Conservation (phyloP, 164 flowering plant species). For the Vitis amurensis region DNA sequence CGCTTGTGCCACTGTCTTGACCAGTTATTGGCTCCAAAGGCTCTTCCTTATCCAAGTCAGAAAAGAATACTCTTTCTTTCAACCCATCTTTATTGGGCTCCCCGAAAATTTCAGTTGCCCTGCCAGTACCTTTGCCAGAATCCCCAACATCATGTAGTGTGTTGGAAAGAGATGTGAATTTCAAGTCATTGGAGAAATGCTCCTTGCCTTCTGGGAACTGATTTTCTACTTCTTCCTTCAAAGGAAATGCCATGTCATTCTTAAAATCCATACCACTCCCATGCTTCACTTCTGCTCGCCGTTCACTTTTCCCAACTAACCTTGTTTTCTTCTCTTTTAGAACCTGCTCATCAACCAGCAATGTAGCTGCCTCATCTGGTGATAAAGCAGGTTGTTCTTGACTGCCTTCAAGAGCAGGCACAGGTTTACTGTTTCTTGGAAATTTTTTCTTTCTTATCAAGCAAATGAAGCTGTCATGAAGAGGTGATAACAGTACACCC, state of each 20-base stretch:
- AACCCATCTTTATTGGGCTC: constrained; percentile 16
- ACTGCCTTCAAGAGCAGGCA: constrained; percentile 1
- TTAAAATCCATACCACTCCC: constrained; percentile 22
- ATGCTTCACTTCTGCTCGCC: constrained; percentile 19
- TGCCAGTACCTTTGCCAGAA: constrained; percentile 14
- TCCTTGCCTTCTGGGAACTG: constrained; percentile 19
- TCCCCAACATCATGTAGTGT: constrained; percentile 12
- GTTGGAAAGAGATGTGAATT: constrained; percentile 6
- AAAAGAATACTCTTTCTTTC: constrained; percentile 18
- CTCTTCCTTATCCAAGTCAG: constrained; percentile 28
- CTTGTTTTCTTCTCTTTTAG: constrained; percentile 34
- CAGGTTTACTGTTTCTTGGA: constrained; percentile 4
- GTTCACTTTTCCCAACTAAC: constrained; percentile 20
- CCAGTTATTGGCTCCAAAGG: constrained; percentile 21
- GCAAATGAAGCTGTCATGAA: constrained; percentile 46
- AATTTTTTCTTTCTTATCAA: constrained; percentile 29
- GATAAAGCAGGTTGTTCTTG: constrained; percentile 12
- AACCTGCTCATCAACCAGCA: constrained; percentile 18
- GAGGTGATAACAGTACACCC: constrained; percentile 62
- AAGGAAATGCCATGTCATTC: constrained; percentile 8
- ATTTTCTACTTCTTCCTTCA: constrained; percentile 33
- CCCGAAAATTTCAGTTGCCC: constrained; percentile 16
- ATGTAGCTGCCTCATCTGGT: constrained; percentile 12
- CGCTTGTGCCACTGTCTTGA: constrained; percentile 18
- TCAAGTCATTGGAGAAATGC: constrained; percentile 9